These are phyloP conservation scores for Aspergillus clavatus DNA, from an alignment of 2,329 filamentous ascomycete species.

Conservation along the genomic window DNA sequence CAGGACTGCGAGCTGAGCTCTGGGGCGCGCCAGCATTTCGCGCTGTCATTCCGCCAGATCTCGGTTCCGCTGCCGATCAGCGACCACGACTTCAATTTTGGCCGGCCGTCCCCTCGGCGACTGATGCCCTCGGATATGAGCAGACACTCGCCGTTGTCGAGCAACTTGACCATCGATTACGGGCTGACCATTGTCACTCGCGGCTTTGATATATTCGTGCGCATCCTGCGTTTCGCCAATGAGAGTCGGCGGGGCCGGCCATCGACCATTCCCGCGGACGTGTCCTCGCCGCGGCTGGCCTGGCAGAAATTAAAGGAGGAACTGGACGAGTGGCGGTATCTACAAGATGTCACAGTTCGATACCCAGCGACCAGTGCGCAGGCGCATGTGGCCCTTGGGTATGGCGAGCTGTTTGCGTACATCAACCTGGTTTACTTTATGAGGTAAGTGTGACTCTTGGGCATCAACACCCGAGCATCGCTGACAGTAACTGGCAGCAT, in stretches of 20 bases:
- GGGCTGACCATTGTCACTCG: constrained; percentile 34
- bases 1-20: constrained; percentile 37
- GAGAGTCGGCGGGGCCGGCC: constrained; percentile 30
- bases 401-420: constrained; percentile 36
- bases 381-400: constrained; percentile 33
- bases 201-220: constrained; percentile 36
- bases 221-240: constrained; percentile 34
- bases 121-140: constrained; percentile 30
- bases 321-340: constrained; percentile 32
- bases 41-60: constrained; percentile 34
- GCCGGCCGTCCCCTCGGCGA: constrained; percentile 18
- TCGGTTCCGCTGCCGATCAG: constrained; percentile 34
- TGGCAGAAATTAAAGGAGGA: constrained; percentile 31
- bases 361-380: constrained; percentile 33
- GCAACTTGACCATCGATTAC: constrained; percentile 28
- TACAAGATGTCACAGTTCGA: constrained; percentile 31
- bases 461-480: neutral
- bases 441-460: constrained; percentile 21
- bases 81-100: constrained; percentile 34
- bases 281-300: constrained; percentile 16
- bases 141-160: constrained; percentile 15
- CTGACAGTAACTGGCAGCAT: constrained; percentile 18
- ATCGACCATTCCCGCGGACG: constrained; percentile 9
- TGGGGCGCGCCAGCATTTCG: constrained; percentile 34
- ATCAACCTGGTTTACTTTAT: constrained; percentile 37